Conservation (phyloP, 257 asterid genomes). For the Sherardia arvensis region DNA sequence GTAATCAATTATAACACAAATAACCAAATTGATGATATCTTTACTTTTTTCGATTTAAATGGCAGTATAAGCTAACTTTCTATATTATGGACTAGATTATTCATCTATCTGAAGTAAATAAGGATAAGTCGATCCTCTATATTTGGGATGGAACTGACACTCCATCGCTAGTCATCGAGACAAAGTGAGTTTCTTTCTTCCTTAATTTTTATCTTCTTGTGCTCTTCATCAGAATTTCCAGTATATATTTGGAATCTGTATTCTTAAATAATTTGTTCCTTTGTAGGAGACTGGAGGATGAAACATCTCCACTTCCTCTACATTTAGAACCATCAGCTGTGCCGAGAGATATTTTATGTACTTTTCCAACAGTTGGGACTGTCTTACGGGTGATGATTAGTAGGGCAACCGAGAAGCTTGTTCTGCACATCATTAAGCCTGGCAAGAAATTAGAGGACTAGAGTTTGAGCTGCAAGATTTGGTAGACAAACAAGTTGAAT, state of each 20-base stretch:
- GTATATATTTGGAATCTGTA: background rate
- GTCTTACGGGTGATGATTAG: conserved; percentile 53
- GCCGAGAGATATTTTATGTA: conserved; percentile 54
- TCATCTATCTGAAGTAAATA: conserved; percentile 38
- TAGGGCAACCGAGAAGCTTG: conserved; percentile 37
- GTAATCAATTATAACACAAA: background rate
- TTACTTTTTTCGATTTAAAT: background rate
- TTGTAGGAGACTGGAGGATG: conserved; percentile 58
- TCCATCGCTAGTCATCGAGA: conserved; percentile 44
- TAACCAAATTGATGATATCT: background rate
- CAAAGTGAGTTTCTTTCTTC: conserved; percentile 39
- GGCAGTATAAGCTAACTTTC: background rate
- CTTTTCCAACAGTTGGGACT: conserved; percentile 72
- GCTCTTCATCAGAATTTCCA: background rate
- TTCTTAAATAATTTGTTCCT: conserved; percentile 1
- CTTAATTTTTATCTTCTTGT: background rate
- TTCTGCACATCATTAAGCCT: conserved; percentile 32
- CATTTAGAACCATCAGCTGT: conserved; percentile 43
- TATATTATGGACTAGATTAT: conserved; percentile 42
- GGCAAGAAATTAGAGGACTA: too few relatives aligned
- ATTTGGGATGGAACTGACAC: conserved; percentile 92
- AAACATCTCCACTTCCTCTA: conserved; percentile 56
- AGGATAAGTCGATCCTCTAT: conserved; percentile 55
- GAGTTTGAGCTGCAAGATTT: too few relatives aligned
- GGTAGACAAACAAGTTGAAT: too few relatives aligned